Conservation (phyloP, 306 rosid species). For the Gynostemma pentaphyllum region DNA sequence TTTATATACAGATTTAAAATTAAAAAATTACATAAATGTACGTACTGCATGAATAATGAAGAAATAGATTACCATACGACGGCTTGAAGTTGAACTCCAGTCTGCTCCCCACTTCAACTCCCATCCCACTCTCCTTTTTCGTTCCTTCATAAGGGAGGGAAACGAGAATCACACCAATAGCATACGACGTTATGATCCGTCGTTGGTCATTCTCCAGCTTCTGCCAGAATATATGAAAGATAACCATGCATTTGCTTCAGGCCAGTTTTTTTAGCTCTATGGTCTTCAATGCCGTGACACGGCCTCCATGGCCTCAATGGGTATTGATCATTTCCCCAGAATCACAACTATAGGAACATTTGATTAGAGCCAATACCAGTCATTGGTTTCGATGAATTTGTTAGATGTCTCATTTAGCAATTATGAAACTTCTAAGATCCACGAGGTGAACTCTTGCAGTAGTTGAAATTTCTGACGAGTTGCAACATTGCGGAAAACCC, state of each 20-base stretch:
- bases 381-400: neutral
- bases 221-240: neutral
- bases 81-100: too few relatives aligned
- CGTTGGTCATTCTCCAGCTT: neutral
- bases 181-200: neutral
- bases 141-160: too few relatives aligned
- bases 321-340: neutral
- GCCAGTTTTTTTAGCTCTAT: neutral
- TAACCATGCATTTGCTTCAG: neutral
- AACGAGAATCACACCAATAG: neutral
- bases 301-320: neutral
- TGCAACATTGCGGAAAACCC: slow-evolving; percentile 50
- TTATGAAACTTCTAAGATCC: slow-evolving; percentile 50
- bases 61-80: too few relatives aligned
- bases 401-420: neutral
- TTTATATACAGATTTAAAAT: too few relatives aligned
- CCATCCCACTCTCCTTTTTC: too few relatives aligned
- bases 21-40: too few relatives aligned
- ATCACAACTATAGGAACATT: neutral
- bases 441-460: slow-evolving; percentile 63
- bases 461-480: slow-evolving; percentile 70
- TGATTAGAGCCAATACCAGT: neutral
- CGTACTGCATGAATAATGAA: too few relatives aligned
- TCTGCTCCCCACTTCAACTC: too few relatives aligned
- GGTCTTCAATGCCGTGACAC: neutral